A percentile compares a stretch with the other conserved stretches of the same genome.
Conservation (phyloP, 164 flowering plant genomes). For the Vitis rupestris region DNA sequence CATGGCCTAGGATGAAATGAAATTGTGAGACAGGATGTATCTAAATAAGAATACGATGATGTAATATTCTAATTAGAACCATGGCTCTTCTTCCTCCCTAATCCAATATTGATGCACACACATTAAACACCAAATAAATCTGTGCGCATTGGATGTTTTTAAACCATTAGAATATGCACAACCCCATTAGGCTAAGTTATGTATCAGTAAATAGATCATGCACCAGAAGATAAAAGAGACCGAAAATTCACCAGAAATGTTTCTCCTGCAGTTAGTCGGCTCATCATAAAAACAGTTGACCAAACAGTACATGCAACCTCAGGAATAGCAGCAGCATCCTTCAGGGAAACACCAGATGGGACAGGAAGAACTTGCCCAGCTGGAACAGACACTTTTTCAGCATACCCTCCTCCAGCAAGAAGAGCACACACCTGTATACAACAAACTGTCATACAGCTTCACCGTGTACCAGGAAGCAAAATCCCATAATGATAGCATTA, state of each 20-base stretch:
- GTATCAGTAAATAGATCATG: not conserved
- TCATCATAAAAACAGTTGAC: conserved; percentile 93
- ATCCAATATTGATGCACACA: too few relatives aligned
- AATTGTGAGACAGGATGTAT: too few relatives aligned
- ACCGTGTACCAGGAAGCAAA: not conserved
- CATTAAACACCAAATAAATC: not conserved
- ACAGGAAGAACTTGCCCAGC: conserved; percentile 86
- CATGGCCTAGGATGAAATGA: too few relatives aligned
- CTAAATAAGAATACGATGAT: too few relatives aligned
- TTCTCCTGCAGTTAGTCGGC: conserved; percentile 77
- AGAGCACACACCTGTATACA: conserved; percentile 87
- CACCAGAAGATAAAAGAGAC: not conserved
- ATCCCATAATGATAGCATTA: not conserved
- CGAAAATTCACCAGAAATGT: conserved; percentile 60
- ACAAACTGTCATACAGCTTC: not conserved
- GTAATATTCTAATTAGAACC: too few relatives aligned
- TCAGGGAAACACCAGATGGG: conserved; percentile 75
- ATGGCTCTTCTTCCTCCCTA: too few relatives aligned
- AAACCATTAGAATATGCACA: not conserved
- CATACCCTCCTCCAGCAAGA: conserved; percentile 92
- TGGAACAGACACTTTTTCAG: conserved; percentile 92
- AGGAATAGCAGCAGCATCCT: conserved; percentile 88
- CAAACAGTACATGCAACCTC: conserved; percentile 99
- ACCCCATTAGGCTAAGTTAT: too few relatives aligned
- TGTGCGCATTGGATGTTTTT: not conserved